A percentile compares a stretch with the other conserved stretches of the same genome.
These are phyloP conservation scores for Colletotrichum gigasporum DNA, from an alignment of 2,329 filamentous ascomycete genomes.

Conservation along the genomic window DNA sequence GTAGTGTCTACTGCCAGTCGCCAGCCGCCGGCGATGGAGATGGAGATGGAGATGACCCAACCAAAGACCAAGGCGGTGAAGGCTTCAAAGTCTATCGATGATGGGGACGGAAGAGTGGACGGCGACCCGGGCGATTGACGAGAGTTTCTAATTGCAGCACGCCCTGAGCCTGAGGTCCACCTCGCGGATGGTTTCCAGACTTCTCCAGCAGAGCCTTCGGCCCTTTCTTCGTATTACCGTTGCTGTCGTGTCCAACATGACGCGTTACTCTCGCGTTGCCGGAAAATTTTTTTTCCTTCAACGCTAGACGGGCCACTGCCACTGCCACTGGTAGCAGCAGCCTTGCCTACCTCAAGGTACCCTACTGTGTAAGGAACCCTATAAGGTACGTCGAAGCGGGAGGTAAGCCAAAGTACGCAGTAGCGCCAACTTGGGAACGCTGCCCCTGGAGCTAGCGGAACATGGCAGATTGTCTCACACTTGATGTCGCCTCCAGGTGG, in stretches of 20 bases:
- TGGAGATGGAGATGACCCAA: neutral
- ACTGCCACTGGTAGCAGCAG: no score
- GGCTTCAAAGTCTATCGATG: neutral
- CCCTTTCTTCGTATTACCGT: neutral
- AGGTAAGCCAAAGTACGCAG: no score
- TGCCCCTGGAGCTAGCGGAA: constrained; percentile 6
- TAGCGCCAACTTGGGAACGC: neutral
- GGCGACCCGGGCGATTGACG: neutral
- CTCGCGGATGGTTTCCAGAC: constrained; percentile 3
- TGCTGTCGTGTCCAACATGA: neutral
- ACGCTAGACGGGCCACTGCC: neutral
- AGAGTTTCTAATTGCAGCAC: constrained; percentile 16
- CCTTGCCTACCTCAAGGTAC: no score
- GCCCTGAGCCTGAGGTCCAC: constrained; percentile 8
- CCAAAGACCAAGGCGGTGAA: no score
- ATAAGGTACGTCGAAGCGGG: no score
- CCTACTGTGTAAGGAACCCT: no score
- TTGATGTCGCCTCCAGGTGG: neutral
- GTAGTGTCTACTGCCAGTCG: neutral
- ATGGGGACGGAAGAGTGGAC: constrained; percentile 1
- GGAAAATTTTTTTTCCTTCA: constrained; percentile 14
- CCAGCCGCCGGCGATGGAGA: neutral
- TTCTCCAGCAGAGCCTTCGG: neutral
- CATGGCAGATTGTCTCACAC: constrained; percentile 3
- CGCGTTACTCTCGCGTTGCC: constrained; percentile 1